phyloP scores from a whole-genome alignment of 2,329 filamentous ascomycete species.

The Fusarium sp. region DNA sequence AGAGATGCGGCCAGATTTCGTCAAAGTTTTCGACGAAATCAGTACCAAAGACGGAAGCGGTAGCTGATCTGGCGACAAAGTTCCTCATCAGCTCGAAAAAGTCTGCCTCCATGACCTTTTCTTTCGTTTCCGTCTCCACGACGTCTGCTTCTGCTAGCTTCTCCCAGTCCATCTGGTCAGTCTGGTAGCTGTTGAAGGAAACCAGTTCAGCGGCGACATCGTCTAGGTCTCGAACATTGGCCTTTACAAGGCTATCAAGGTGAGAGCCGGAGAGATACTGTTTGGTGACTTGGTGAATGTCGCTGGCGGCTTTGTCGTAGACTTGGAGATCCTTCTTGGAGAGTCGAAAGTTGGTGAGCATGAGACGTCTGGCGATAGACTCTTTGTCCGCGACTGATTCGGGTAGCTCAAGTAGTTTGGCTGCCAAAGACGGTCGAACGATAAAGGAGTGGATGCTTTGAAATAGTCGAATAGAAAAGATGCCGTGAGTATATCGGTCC shows the following conservation, averaged over 20 bases:
- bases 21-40: constrained; percentile 55
- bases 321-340: constrained; percentile 44
- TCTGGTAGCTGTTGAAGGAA: constrained; percentile 50
- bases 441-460: constrained; percentile 49
- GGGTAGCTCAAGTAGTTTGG: constrained; percentile 45
- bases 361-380: constrained; percentile 38
- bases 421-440: constrained; percentile 45
- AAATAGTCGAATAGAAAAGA: constrained; percentile 49
- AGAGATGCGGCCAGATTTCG: constrained; percentile 51
- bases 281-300: constrained; percentile 43
- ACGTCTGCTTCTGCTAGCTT: constrained; percentile 45
- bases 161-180: constrained; percentile 54
- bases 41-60: constrained; percentile 50
- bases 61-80: constrained; percentile 50
- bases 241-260: constrained; percentile 36
- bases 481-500: constrained; percentile 46
- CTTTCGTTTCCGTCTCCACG: constrained; percentile 40
- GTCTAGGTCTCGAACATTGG: constrained; percentile 37
- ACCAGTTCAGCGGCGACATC: constrained; percentile 48
- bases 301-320: constrained; percentile 43
- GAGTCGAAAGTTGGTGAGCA: constrained; percentile 49
- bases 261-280: constrained; percentile 41
- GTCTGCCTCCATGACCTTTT: constrained; percentile 47
- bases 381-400: constrained; percentile 41
- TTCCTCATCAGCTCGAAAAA: constrained; percentile 48